A percentile compares a stretch with the other conserved stretches of the same genome.
Evolutionary conservation across 2,329 filamentous ascomycete genomes (phyloP).

Genomic region (Aspergillus hiratsukae): DNA sequence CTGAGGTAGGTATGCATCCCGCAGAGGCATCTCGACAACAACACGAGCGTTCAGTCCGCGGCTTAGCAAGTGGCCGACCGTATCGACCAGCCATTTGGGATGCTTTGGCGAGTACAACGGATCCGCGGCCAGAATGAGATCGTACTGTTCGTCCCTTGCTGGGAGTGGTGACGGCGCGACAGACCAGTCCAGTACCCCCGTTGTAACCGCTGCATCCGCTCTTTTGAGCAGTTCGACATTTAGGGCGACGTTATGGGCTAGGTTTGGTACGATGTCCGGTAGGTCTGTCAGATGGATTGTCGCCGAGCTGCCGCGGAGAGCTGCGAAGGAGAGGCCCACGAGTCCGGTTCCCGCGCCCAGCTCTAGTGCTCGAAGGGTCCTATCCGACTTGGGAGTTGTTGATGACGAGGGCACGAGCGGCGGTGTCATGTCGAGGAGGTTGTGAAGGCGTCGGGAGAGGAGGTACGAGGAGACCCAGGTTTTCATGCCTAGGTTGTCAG

Average conservation of each 20-base stretch:
- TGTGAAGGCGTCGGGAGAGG: slow-evolving; percentile 65
- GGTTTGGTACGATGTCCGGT: slow-evolving; percentile 75
- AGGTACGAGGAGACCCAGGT: slow-evolving; percentile 93
- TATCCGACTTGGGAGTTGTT: slow-evolving; percentile 16
- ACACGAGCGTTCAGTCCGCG: slow-evolving; percentile 56
- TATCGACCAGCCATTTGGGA: slow-evolving; percentile 66
- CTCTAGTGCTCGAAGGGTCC: slow-evolving; percentile 56
- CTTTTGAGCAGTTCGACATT: slow-evolving; percentile 57
- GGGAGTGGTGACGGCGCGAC: slow-evolving; percentile 25
- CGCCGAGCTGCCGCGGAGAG: slow-evolving; percentile 53
- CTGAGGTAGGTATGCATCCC: slow-evolving; percentile 64
- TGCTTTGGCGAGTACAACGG: slow-evolving; percentile 83
- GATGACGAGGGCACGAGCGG: slow-evolving; percentile 26
- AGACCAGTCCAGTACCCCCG: slow-evolving; percentile 70
- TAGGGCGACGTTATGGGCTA: slow-evolving; percentile 64
- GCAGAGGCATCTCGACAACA: slow-evolving; percentile 74
- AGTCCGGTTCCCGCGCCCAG: slow-evolving; percentile 87
- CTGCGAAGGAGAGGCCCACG: slow-evolving; percentile 80
- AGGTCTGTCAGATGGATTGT: slow-evolving; percentile 76
- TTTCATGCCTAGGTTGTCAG: slow-evolving; percentile 85
- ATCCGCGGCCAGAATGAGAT: slow-evolving; percentile 80
- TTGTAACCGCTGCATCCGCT: slow-evolving; percentile 55
- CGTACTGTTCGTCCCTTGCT: slow-evolving; percentile 34
- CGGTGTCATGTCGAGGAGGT: slow-evolving; percentile 35
- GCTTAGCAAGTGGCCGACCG: slow-evolving; percentile 65